These are phyloP conservation scores for Leersia perrieri DNA, from an alignment of 176 grass and related monocot species.

Conservation along the genomic window DNA sequence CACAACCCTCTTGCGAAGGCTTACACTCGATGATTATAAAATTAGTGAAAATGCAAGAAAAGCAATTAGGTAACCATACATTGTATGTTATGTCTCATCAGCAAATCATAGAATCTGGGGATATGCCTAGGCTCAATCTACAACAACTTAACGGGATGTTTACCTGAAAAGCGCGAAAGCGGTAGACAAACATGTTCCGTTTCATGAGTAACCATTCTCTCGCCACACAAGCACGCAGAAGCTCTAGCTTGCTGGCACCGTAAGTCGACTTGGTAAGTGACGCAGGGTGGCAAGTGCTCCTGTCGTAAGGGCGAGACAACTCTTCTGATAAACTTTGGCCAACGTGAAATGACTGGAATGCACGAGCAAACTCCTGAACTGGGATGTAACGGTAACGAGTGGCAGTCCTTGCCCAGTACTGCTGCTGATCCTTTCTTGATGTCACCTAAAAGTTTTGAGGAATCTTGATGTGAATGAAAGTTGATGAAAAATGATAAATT, in stretches of 20 bases:
- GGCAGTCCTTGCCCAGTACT: slow-evolving; percentile 42
- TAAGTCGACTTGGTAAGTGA: slow-evolving; percentile 46
- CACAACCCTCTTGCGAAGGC: background rate
- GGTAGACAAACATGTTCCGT: slow-evolving; percentile 61
- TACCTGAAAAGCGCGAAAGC: slow-evolving; percentile 56
- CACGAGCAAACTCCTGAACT: slow-evolving; percentile 53
- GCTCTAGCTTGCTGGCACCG: slow-evolving; percentile 46
- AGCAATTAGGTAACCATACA: background rate
- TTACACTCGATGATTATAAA: background rate
- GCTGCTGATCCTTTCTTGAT: slow-evolving; percentile 55
- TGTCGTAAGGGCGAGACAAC: slow-evolving; percentile 40
- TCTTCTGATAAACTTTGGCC: slow-evolving; percentile 31
- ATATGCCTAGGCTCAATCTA: background rate
- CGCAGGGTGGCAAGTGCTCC: slow-evolving; percentile 43
- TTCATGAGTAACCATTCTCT: slow-evolving; percentile 64
- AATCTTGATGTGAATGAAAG: background rate
- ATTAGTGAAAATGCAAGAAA: background rate
- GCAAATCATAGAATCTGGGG: background rate
- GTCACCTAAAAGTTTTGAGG: slow-evolving; percentile 43
- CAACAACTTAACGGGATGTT: background rate
- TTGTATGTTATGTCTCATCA: background rate
- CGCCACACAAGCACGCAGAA: slow-evolving; percentile 37
- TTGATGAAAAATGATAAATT: background rate
- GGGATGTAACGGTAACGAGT: slow-evolving; percentile 38
- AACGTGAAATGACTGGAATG: slow-evolving; percentile 48